Conservation (phyloP, 176 grass and related monocot species). For the Miscanthus lutarioriparius region DNA sequence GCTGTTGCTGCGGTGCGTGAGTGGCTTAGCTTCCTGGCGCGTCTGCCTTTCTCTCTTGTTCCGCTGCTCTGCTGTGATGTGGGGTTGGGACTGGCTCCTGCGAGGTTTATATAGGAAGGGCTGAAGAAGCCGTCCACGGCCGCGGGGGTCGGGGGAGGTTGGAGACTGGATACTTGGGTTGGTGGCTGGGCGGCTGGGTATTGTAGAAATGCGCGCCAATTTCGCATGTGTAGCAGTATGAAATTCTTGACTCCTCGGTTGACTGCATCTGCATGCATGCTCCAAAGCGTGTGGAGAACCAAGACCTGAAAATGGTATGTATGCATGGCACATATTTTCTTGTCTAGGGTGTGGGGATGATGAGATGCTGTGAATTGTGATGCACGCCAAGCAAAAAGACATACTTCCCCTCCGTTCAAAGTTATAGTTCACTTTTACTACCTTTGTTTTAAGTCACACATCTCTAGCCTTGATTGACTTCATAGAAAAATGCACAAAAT, state of each 20-base stretch:
- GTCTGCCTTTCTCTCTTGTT: neutral
- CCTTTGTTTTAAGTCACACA: too few relatives aligned
- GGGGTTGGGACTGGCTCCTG: neutral
- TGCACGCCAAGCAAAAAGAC: too few relatives aligned
- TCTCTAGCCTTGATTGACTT: too few relatives aligned
- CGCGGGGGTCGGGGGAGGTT: neutral
- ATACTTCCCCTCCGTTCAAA: too few relatives aligned
- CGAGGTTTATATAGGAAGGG: neutral
- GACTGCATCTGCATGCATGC: constrained; percentile 1
- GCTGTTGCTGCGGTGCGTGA: neutral
- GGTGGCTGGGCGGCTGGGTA: neutral
- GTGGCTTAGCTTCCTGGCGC: neutral
- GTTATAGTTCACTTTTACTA: too few relatives aligned
- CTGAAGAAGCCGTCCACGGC: neutral
- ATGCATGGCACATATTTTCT: too few relatives aligned
- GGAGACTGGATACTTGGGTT: neutral
- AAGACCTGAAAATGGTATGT: too few relatives aligned
- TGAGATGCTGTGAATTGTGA: too few relatives aligned
- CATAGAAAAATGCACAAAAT: too few relatives aligned
- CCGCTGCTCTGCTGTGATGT: neutral
- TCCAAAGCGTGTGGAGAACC: neutral
- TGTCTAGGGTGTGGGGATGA: too few relatives aligned
- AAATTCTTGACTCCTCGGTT: neutral
- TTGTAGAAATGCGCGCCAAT: neutral
- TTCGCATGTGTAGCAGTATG: neutral